Percentiles rank a stretch among this genome's conserved stretches.
Conservation (phyloP, 768 basidiomycete species). For the Hebeloma cylindrosporum region DNA sequence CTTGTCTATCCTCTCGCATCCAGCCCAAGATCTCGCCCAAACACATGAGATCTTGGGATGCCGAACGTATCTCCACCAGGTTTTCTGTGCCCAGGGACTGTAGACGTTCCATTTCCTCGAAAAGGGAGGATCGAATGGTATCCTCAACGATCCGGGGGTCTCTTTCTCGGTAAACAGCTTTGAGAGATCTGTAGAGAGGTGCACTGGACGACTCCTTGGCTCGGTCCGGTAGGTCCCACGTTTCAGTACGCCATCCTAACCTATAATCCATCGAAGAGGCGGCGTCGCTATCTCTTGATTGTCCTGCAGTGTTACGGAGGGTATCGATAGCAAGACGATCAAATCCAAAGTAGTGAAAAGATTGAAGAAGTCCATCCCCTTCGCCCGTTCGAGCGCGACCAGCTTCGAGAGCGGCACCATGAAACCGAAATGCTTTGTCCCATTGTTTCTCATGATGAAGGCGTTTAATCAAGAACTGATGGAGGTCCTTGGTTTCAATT, state of each 20-base stretch:
- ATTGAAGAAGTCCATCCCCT: slow-evolving; percentile 66
- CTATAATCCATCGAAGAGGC: slow-evolving; percentile 63
- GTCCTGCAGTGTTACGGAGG: slow-evolving; percentile 42
- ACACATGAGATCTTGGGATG: slow-evolving; percentile 74
- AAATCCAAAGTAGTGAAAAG: slow-evolving; percentile 90
- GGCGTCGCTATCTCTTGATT: slow-evolving; percentile 23
- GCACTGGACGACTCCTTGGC: slow-evolving; percentile 47
- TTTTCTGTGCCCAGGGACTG: slow-evolving; percentile 73
- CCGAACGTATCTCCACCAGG: slow-evolving; percentile 70
- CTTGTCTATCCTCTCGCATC: slow-evolving; percentile 41
- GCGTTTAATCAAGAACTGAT: slow-evolving; percentile 75
- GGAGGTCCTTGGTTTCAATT: slow-evolving; percentile 76
- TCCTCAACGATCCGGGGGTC: slow-evolving; percentile 48
- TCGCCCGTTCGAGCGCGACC: slow-evolving; percentile 42
- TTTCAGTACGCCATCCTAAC: slow-evolving; percentile 91
- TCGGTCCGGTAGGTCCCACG: slow-evolving; percentile 88
- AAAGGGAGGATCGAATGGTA: slow-evolving; percentile 51
- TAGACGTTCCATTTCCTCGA: slow-evolving; percentile 63
- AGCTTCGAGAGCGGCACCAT: slow-evolving; percentile 82
- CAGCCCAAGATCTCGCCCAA: slow-evolving; percentile 74
- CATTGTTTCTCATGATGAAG: slow-evolving; percentile 94
- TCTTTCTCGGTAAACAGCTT: slow-evolving; percentile 80
- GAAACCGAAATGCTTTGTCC: slow-evolving; percentile 87
- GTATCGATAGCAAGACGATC: slow-evolving; percentile 80
- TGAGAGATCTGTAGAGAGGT: slow-evolving; percentile 75